A percentile compares a stretch with the other conserved stretches of the same genome.
Conservation (phyloP, 164 flowering plant species). For the Macadamia integrifolia region DNA sequence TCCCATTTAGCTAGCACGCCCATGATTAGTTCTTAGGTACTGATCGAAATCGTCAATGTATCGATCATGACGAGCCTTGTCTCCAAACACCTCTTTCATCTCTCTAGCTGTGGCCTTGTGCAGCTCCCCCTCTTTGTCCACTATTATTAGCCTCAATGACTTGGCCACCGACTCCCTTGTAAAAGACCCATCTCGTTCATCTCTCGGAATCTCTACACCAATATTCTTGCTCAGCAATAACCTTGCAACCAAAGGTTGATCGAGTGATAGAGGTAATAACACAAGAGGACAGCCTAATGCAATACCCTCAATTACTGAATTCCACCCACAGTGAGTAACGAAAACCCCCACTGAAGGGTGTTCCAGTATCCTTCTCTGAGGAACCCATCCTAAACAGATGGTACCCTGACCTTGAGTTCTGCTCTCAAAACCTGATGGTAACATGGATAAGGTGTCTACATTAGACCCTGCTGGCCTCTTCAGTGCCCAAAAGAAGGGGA, state of each 20-base stretch:
- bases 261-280: slow-evolving; percentile 36
- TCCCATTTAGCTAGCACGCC: too few relatives aligned
- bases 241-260: slow-evolving; percentile 50
- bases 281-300: slow-evolving; percentile 36
- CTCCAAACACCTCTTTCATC: slow-evolving; percentile 26
- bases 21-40: slow-evolving; percentile 5
- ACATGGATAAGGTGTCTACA: slow-evolving; percentile 3
- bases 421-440: slow-evolving; percentile 34
- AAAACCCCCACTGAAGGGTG: slow-evolving; percentile 49
- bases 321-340: slow-evolving; percentile 66
- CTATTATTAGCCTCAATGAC: slow-evolving; percentile 30
- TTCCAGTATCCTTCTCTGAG: slow-evolving; percentile 42
- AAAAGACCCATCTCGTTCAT: slow-evolving; percentile 42
- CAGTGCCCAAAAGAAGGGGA: slow-evolving; percentile 57
- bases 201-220: slow-evolving; percentile 42
- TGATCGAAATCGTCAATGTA: slow-evolving; percentile 14
- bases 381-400: slow-evolving; percentile 44
- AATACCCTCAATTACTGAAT: slow-evolving; percentile 48
- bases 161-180: slow-evolving; percentile 39
- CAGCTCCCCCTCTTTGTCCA: slow-evolving; percentile 30
- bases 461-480: slow-evolving; percentile 21
- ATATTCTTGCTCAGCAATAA: slow-evolving; percentile 33
- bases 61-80: slow-evolving; percentile 10
- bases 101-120: slow-evolving; percentile 28
- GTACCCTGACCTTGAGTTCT: slow-evolving; percentile 31